Evolutionary conservation across 176 grass and related monocot species (phyloP), one percentile per base, ranked within the genome.

Genomic region (Stipa capillata): DNA sequence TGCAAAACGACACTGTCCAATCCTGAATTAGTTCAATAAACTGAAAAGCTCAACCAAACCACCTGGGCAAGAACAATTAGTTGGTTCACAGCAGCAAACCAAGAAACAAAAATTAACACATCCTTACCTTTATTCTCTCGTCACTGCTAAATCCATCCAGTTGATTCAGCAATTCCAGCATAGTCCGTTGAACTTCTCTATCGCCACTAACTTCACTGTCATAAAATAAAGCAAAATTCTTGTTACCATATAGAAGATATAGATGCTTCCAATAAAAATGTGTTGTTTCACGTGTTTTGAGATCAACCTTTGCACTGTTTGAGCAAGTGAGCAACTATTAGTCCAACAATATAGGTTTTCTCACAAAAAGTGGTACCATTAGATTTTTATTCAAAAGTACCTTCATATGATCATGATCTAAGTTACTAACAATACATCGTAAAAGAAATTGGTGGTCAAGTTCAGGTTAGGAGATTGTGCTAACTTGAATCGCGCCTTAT

Each of bases 91-190:
- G 50, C 32, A 55, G n/a, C 52, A 74, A 83, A 65, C 33, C 16
- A n/a, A 74, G 32, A 9, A 81, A 50, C 2, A 52, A 51, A 77
- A 58, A 76, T 55, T 33, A 76, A 23, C 25, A 36, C 10, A 34
- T 49, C 31, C 48, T 44, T 31, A 93, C 91, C 88, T 94, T 94
- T 90, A 94, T 94, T 34, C 85, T 77, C 37, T 94, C 85, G 10
- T 94, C 88, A 3, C 91, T 94, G 62, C 91, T 94, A 74, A 93
- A 94, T 28, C 91, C 91, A 83, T 94, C 91, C 6, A 94, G 79
- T 58, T 94, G 91, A 85, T 90, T 93, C 69, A 93, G 69, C 52
- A 93, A 85, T 85, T 93, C 91, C 79, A 93, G 34, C 91, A 93
- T 93, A 59, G 91, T 93, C 49, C 91, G 74, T 76, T 93, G 91